Percentiles rank a stretch among this genome's conserved stretches.
Conservation (phyloP, 148 eudicot species). For the Rhododendron williamsianum region DNA sequence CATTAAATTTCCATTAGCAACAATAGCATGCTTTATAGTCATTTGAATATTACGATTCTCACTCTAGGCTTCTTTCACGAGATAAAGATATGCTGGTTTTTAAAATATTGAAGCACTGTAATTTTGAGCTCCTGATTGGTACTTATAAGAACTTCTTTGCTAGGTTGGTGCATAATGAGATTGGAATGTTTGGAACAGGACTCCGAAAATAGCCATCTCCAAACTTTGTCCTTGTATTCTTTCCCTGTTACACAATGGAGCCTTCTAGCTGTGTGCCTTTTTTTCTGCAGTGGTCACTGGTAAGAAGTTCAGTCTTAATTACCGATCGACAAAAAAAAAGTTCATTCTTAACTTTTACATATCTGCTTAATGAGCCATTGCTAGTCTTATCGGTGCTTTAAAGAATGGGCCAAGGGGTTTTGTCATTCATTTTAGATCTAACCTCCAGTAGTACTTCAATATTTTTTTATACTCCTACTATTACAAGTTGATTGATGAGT, state of each 20-base stretch:
- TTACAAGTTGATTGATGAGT: neutral
- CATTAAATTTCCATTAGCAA: neutral
- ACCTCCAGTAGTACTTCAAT: neutral
- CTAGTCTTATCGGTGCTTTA: neutral
- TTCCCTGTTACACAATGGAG: slow-evolving; percentile 87
- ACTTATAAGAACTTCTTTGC: slow-evolving; percentile 11
- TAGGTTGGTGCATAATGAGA: slow-evolving; percentile 75
- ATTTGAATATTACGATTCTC: neutral
- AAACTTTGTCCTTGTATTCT: slow-evolving; percentile 36
- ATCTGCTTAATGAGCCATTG: neutral
- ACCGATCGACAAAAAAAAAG: neutral
- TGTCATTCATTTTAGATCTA: neutral
- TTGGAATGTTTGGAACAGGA: slow-evolving; percentile 47
- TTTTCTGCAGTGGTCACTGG: slow-evolving; percentile 97
- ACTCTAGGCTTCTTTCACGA: neutral
- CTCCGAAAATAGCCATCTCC: slow-evolving; percentile 20
- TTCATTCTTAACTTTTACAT: neutral
- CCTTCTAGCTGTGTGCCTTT: slow-evolving; percentile 67
- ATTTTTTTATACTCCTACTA: neutral
- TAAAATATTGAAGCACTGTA: neutral
- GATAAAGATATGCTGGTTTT: neutral
- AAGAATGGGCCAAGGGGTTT: slow-evolving; percentile 2
- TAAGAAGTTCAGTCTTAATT: slow-evolving; percentile 21
- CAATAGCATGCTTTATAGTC: neutral
- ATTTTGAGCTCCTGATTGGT: neutral